phyloP scores from a whole-genome alignment of 768 basidiomycete genomes.

The Russula sp. region DNA sequence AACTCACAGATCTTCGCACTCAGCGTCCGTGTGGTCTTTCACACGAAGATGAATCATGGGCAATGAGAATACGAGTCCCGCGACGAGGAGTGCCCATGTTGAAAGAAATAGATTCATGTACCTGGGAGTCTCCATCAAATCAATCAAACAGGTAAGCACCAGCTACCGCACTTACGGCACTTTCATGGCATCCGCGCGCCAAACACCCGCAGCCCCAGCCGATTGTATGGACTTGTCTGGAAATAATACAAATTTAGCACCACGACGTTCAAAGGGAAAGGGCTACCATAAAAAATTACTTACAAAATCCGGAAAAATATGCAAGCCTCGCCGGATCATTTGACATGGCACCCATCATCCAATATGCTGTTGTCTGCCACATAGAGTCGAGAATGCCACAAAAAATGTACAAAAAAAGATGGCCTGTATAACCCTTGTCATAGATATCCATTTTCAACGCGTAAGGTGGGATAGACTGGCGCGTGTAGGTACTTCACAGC shows the following conservation, averaged over 20 bases:
- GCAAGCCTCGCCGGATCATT: slow-evolving; percentile 79
- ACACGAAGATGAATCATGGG: slow-evolving; percentile 75
- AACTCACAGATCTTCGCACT: slow-evolving; percentile 54
- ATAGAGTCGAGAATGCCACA: slow-evolving; percentile 75
- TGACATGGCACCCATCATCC: slow-evolving; percentile 84
- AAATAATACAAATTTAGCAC: slow-evolving; percentile 28
- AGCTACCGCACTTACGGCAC: slow-evolving; percentile 50
- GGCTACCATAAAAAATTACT: slow-evolving; percentile 35
- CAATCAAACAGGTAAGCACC: slow-evolving; percentile 2
- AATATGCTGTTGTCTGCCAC: slow-evolving; percentile 84
- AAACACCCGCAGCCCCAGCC: slow-evolving; percentile 69
- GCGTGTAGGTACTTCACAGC: slow-evolving; percentile 54
- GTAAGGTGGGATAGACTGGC: slow-evolving; percentile 44
- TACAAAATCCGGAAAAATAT: slow-evolving; percentile 79
- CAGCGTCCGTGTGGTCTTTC: slow-evolving; percentile 53
- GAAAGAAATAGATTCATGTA: slow-evolving; percentile 73
- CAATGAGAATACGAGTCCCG: slow-evolving; percentile 61
- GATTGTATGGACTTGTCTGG: slow-evolving; percentile 72
- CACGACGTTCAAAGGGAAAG: neutral
- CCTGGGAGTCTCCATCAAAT: slow-evolving; percentile 32
- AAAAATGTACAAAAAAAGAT: slow-evolving; percentile 63
- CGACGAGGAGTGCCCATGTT: slow-evolving; percentile 68
- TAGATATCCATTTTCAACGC: slow-evolving; percentile 56
- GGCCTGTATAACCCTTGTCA: slow-evolving; percentile 52
- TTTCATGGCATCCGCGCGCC: slow-evolving; percentile 63